These are phyloP conservation scores for Leccinum sublutescens DNA, from an alignment of 768 basidiomycete species.

Conservation along the genomic window DNA sequence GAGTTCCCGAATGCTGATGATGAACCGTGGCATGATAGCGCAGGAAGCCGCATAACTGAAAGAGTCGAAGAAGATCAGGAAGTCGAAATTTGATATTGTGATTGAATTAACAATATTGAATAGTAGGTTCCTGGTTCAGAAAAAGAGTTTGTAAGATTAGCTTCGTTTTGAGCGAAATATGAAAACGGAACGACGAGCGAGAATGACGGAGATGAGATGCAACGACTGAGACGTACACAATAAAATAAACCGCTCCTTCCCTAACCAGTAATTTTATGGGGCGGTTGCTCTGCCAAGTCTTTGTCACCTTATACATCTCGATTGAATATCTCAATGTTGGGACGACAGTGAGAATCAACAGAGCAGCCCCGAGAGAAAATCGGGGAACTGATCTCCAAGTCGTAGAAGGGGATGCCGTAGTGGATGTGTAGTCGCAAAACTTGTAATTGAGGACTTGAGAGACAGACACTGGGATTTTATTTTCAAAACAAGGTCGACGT, in stretches of 20 bases:
- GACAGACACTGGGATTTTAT: background rate
- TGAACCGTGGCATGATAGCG: background rate
- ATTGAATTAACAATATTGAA: background rate
- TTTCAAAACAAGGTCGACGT: background rate
- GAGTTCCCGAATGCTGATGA: background rate
- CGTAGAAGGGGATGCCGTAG: background rate
- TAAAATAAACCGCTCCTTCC: background rate
- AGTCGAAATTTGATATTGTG: background rate
- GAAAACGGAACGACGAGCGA: background rate
- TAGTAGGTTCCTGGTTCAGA: background rate
- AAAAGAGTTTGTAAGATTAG: background rate
- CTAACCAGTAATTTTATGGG: background rate
- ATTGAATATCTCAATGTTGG: background rate
- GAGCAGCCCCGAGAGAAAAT: background rate
- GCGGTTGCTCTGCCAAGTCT: background rate
- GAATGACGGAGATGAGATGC: background rate
- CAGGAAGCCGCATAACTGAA: background rate
- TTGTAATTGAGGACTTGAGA: background rate
- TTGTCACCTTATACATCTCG: background rate
- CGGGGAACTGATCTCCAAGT: background rate
- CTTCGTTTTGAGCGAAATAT: background rate
- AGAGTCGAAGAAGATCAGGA: background rate
- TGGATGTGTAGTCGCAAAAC: background rate
- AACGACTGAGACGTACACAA: background rate
- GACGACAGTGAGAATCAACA: background rate